phyloP scores from a whole-genome alignment of 257 asterid species.

The Solanum chilense region DNA sequence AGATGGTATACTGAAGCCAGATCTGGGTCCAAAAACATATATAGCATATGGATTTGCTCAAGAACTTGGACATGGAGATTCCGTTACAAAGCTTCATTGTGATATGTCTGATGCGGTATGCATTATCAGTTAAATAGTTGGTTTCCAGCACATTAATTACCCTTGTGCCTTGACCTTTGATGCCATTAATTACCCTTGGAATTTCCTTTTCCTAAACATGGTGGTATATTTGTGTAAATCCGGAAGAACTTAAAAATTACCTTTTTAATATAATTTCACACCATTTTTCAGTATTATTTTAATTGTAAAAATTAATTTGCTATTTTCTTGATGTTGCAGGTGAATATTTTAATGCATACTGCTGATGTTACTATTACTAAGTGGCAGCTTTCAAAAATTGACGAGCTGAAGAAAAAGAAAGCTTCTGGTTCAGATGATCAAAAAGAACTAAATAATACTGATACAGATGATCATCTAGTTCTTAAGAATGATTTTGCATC shows the following conservation, averaged over 20 bases:
- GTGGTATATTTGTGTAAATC: not conserved
- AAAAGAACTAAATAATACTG: constrained; percentile 15
- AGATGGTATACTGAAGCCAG: constrained; percentile 30
- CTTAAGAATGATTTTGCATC: not conserved
- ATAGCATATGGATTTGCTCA: constrained; percentile 49
- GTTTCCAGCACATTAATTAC: not conserved
- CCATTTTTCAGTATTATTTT: not conserved
- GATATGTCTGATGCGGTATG: constrained; percentile 66
- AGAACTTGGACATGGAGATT: constrained; percentile 66
- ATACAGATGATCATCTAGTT: not conserved
- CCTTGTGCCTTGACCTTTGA: not conserved
- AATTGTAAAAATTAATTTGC: not conserved
- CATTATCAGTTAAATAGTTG: not conserved
- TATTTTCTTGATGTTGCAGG: constrained; percentile 21
- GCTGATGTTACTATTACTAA: constrained; percentile 16
- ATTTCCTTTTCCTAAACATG: not conserved
- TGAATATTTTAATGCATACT: constrained; percentile 55
- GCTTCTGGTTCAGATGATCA: constrained; percentile 7
- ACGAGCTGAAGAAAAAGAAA: constrained; percentile 12
- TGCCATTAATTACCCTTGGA: not conserved
- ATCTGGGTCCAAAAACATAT: constrained; percentile 65
- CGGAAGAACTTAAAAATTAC: not conserved
- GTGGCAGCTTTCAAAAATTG: constrained; percentile 1
- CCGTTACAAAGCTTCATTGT: constrained; percentile 68
- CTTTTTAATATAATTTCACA: not conserved